A percentile compares a stretch with the other conserved stretches of the same genome.
phyloP scores from a whole-genome alignment of 2,329 filamentous ascomycete genomes.

The Penicillium sp. region DNA sequence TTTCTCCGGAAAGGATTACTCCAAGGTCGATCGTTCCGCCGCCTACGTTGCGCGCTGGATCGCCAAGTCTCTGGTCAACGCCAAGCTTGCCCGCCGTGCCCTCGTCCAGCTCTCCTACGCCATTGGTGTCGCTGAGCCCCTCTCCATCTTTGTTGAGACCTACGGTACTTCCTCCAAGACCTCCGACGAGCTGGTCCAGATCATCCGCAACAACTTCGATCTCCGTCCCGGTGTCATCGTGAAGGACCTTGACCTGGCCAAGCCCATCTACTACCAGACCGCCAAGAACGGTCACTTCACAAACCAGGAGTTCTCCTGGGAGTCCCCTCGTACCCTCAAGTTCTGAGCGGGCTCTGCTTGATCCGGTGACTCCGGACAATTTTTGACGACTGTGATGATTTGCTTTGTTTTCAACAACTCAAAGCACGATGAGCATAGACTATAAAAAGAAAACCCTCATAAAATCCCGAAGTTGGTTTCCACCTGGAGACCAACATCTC shows the following conservation, averaged over 20 bases:
- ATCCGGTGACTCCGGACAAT: conserved; percentile 19
- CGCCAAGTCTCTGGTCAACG: conserved; percentile 92
- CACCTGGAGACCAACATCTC: conserved; percentile 21
- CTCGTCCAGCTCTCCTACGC: conserved; percentile 99
- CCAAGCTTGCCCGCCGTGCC: conserved; percentile 83
- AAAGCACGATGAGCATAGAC: conserved; percentile 44
- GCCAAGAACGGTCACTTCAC: conserved; percentile 99
- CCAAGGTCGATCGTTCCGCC: conserved; percentile 98
- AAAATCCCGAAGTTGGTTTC: conserved; percentile 15
- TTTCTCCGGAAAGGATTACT: conserved; percentile 99
- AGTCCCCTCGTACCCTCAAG: conserved; percentile 93
- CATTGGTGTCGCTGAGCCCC: conserved; percentile 96
- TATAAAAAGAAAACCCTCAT: conserved; percentile 23
- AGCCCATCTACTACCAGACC: conserved; percentile 97
- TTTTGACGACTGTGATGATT: conserved; percentile 45
- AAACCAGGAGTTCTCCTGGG: conserved; percentile 97
- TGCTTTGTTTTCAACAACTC: conserved; percentile 53
- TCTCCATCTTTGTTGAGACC: conserved; percentile 95
- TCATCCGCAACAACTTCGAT: conserved; percentile 96
- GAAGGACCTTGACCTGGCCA: conserved; percentile 89
- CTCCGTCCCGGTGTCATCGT: conserved; percentile 97
- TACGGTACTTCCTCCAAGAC: conserved; percentile 91
- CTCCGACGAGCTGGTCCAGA: conserved; percentile 90
- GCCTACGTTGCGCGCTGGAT: conserved; percentile 98
- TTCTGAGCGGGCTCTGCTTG: conserved; percentile 59